Base-by-base conservation (phyloP, 495 filamentous ascomycete species). In the Aspergillus asperescens region DNA sequence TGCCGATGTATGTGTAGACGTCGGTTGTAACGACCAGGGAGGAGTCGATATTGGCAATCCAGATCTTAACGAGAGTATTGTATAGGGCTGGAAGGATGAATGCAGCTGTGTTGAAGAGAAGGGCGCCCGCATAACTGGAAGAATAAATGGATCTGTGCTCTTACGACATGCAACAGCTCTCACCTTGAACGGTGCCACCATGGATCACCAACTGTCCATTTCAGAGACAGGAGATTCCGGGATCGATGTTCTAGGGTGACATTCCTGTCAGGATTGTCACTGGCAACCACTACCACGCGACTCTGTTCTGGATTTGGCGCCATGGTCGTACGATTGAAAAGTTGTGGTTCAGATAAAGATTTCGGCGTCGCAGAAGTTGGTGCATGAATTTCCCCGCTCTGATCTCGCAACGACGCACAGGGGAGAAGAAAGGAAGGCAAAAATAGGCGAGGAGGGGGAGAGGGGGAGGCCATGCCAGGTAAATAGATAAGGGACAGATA, bases 21-120 rank as follows among this genome's bases (percentile, higher is more conserved):
- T 88, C 85, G 0, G 85, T 87, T 6, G 81, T 87, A 13, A 78
- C 85, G n/a, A 89, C 81, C 37, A 80, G 71, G 24, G 67, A 77
- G 3, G 77, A 64, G 67, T 88, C 79, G 56, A 90, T 85, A 45
- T 81, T 75, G 5, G 86, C 83, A 15, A 90, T 76, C 87, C 84
- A 89, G 20, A 89, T 72, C 63, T 90, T 90, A 52, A 76, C 77
- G 1, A 89, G 76, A 0, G 86, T 89, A 9, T 63, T 66, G 64
- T 89, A 88, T 1, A 90, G 65, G 0, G 86, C 85, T 1, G 83
- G 86, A 0, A 88, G 76, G 20, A 81, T 57, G 60, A 88, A 88
- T 5, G 83, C 75, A 34, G 63, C 70, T 20, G 83, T 20, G 59
- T 90, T 89, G 70, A 86, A 83, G 9, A 81, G 41, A 2, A 87